Percentiles rank a stretch among this genome's conserved stretches.
These are phyloP conservation scores for Russula sp. DNA, from an alignment of 768 basidiomycete species.

Conservation along the genomic window DNA sequence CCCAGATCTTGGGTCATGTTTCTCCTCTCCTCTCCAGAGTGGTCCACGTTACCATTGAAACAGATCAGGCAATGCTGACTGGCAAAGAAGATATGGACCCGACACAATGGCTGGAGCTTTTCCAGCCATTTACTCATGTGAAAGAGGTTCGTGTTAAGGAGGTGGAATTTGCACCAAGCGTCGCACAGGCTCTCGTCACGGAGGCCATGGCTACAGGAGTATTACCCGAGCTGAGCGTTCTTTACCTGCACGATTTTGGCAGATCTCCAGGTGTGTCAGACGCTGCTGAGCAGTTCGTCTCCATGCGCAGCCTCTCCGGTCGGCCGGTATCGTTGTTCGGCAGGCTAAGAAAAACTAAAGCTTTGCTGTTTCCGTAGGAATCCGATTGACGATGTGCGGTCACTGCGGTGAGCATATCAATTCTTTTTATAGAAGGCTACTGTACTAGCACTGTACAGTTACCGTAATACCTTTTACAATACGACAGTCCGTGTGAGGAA, in stretches of 20 bases:
- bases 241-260: not conserved
- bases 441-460: too few species aligned
- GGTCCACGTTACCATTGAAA: too few species aligned
- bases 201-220: not conserved
- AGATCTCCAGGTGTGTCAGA: not conserved
- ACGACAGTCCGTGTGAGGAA: too few species aligned
- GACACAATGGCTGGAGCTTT: slow-evolving; percentile 9
- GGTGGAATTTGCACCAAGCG: not conserved
- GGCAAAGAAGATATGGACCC: not conserved
- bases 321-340: not conserved
- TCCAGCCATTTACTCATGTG: not conserved
- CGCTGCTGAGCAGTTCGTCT: not conserved
- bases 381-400: too few species aligned
- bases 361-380: too few species aligned
- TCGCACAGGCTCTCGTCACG: not conserved
- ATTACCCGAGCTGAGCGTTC: not conserved
- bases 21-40: not conserved
- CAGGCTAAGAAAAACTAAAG: too few species aligned
- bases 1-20: slow-evolving; percentile 10
- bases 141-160: not conserved
- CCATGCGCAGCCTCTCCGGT: not conserved
- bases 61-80: too few species aligned
- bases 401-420: too few species aligned
- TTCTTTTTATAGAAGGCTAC: too few species aligned
- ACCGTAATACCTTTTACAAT: too few species aligned